phyloP scores from a whole-genome alignment of 768 basidiomycete species.

The Albatrellus ellisii region DNA sequence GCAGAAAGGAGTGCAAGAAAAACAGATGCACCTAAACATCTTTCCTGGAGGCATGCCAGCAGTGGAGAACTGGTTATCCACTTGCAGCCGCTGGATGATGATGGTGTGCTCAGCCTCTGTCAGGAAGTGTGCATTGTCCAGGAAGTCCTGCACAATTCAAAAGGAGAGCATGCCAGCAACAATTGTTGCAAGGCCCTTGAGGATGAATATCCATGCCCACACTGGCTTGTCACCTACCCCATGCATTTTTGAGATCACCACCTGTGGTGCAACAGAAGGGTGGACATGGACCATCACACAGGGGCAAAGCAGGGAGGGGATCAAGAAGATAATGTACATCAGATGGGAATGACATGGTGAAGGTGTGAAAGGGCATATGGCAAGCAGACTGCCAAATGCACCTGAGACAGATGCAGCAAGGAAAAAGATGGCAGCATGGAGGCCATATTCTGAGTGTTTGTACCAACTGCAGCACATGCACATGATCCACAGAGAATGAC shows the following conservation, averaged over 20 bases:
- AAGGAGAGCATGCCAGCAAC: conserved; percentile 53
- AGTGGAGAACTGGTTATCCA: conserved; percentile 59
- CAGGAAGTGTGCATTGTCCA: conserved; percentile 68
- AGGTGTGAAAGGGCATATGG: conserved; percentile 29
- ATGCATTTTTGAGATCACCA: conserved; percentile 58
- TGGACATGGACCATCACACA: too few species aligned
- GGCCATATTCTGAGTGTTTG: conserved; percentile 65
- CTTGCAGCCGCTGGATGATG: conserved; percentile 51
- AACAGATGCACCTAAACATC: too few species aligned
- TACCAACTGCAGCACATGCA: conserved; percentile 46
- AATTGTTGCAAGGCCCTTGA: conserved; percentile 58
- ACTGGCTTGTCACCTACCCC: conserved; percentile 55
- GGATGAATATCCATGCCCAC: conserved; percentile 66
- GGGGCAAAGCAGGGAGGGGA: neutral
- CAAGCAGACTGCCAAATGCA: conserved; percentile 69
- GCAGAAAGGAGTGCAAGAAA: too few species aligned
- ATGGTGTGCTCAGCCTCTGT: conserved; percentile 56
- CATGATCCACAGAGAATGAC: too few species aligned
- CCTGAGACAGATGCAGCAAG: conserved; percentile 64
- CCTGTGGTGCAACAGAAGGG: conserved; percentile 18
- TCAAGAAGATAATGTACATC: too few species aligned
- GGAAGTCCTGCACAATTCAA: conserved; percentile 76
- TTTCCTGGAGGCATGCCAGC: too few species aligned
- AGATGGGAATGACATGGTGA: too few species aligned
- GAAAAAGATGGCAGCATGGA: conserved; percentile 34